Evolutionary conservation across 306 rosid species (phyloP).

Genomic region (Lathyrus oleraceus): DNA sequence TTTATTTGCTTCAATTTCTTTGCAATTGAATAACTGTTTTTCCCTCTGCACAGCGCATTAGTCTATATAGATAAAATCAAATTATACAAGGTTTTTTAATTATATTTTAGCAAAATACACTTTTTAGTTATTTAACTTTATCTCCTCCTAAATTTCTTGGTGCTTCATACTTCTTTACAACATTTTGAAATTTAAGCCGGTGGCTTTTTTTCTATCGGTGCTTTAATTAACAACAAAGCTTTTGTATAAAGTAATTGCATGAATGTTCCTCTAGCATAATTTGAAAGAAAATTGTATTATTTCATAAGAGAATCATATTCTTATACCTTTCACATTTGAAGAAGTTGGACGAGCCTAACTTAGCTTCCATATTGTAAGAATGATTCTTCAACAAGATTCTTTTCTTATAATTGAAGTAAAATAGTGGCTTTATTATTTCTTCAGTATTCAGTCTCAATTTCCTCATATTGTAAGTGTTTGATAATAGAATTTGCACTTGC

Average conservation of each 20-base stretch:
- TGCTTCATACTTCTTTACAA: not conserved
- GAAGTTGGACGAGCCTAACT: not conserved
- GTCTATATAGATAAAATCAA: not conserved
- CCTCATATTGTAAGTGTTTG: too few relatives aligned
- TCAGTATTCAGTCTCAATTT: too few relatives aligned
- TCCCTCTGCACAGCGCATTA: not conserved
- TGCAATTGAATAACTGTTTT: conserved; percentile 1
- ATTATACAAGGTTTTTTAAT: not conserved
- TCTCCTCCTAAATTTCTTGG: too few relatives aligned
- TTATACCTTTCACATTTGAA: not conserved
- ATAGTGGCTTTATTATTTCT: too few relatives aligned
- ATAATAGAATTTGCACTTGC: not conserved
- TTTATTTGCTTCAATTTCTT: conserved; percentile 38
- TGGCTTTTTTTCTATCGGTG: not conserved
- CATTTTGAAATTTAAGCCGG: conserved; percentile 46
- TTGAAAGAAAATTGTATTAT: not conserved
- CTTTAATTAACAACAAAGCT: conserved; percentile 29
- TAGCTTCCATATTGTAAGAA: not conserved
- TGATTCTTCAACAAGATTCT: not conserved
- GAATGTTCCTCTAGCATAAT: conserved; percentile 26
- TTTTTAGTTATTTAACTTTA: too few relatives aligned
- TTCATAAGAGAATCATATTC: not conserved
- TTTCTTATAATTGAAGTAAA: not conserved
- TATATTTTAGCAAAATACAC: too few relatives aligned
- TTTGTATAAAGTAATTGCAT: conserved; percentile 42